Conservation (phyloP, 2,329 filamentous ascomycete genomes). For the Xylaria sp. region DNA sequence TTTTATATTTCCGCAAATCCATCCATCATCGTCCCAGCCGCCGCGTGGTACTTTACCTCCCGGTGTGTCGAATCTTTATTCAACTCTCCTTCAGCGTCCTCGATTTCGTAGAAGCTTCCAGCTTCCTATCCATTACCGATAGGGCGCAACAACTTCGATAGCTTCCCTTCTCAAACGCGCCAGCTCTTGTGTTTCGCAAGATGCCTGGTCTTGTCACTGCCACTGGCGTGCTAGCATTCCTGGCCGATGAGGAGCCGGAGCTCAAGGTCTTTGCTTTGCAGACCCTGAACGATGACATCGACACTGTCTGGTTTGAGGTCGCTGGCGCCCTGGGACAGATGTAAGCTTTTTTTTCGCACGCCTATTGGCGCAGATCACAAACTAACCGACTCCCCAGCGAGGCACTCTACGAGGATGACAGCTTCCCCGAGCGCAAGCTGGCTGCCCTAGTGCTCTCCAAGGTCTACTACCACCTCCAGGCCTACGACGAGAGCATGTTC, state of each 20-base stretch:
- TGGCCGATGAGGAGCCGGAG: conserved; percentile 91
- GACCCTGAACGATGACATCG: conserved; percentile 93
- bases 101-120: neutral
- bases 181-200: conserved; percentile 29
- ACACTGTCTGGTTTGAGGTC: conserved; percentile 97
- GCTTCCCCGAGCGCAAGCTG: conserved; percentile 89
- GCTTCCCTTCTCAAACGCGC: neutral
- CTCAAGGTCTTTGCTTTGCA: conserved; percentile 94
- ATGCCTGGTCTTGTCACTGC: conserved; percentile 97
- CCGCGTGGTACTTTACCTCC: neutral
- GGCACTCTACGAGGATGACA: conserved; percentile 94
- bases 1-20: neutral
- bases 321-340: conserved; percentile 91
- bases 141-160: neutral
- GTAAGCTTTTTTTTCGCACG: conserved; percentile 50
- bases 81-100: neutral
- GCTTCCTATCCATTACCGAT: neutral
- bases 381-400: conserved; percentile 62
- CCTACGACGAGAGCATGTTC: conserved; percentile 99
- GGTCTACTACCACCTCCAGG: conserved; percentile 98
- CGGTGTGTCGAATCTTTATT: neutral
- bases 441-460: conserved; percentile 94
- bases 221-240: conserved; percentile 90
- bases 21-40: neutral
- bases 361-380: conserved; percentile 5